These are phyloP conservation scores for Lathyrus aphaca DNA, from an alignment of 306 rosid species.

Conservation along the genomic window DNA sequence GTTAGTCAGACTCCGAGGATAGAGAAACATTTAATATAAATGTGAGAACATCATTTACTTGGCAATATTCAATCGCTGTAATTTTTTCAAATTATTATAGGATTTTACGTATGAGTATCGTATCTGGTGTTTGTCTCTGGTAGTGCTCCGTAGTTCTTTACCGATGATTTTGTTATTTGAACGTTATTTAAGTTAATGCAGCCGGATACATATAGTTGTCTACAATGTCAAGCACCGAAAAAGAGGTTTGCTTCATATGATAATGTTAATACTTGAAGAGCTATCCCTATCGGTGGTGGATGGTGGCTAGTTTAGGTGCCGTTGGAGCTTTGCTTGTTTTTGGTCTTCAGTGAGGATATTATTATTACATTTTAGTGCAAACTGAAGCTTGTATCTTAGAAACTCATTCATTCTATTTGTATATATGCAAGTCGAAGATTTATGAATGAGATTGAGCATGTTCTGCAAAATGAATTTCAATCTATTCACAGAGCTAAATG, in stretches of 20 bases:
- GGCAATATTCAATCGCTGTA: too few species aligned
- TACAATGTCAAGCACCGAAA: constrained; percentile 91
- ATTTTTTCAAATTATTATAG: too few species aligned
- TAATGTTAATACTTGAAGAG: constrained; percentile 68
- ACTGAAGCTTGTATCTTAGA: constrained; percentile 13
- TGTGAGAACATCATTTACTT: too few species aligned
- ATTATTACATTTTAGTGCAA: neutral
- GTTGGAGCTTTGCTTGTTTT: constrained; percentile 92
- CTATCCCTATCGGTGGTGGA: constrained; percentile 86
- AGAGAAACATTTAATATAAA: too few species aligned
- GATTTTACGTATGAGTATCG: neutral
- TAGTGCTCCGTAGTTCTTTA: neutral
- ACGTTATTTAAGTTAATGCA: constrained; percentile 33
- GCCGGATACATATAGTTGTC: constrained; percentile 80
- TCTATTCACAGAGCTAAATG: neutral
- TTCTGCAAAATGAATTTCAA: constrained; percentile 21
- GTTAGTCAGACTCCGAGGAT: too few species aligned
- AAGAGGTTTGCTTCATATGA: constrained; percentile 88
- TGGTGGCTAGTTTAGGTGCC: constrained; percentile 76
- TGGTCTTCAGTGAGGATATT: constrained; percentile 76
- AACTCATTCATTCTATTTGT: constrained; percentile 24
- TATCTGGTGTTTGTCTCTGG: neutral
- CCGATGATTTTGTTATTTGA: neutral
- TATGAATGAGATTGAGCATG: constrained; percentile 33
- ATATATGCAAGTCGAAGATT: constrained; percentile 28